phyloP scores from a whole-genome alignment of 331 rosid genomes.

The Malus hybrid region DNA sequence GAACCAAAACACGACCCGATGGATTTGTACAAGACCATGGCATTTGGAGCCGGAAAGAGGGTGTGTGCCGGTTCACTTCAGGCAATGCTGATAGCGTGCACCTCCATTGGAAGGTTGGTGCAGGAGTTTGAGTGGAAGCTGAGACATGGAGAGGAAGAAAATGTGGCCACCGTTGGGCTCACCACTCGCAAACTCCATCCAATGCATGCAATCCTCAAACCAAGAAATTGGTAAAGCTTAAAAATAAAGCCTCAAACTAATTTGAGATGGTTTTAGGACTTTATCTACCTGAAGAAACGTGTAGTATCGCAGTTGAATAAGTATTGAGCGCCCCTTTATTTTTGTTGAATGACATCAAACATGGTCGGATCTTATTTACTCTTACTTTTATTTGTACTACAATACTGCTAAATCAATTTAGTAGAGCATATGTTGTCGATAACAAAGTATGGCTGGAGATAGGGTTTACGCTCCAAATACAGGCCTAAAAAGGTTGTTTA shows the following conservation, averaged over 20 bases:
- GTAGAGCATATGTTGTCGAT: no score
- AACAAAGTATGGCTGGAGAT: no score
- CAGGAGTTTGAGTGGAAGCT: conserved; percentile 76
- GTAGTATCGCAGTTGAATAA: neutral
- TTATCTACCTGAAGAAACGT: neutral
- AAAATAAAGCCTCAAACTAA: neutral
- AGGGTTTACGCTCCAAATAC: no score
- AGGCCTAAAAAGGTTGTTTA: no score
- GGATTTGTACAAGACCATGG: conserved; percentile 85
- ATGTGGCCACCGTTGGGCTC: conserved; percentile 67
- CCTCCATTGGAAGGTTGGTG: conserved; percentile 56
- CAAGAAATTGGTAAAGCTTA: conserved; percentile 19
- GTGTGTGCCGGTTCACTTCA: conserved; percentile 73
- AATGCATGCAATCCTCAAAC: conserved; percentile 43
- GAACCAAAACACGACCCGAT: conserved; percentile 43
- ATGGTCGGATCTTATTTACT: no score
- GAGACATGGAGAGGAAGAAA: conserved; percentile 54
- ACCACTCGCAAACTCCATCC: conserved; percentile 76
- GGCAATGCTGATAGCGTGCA: conserved; percentile 50
- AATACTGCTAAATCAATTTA: no score
- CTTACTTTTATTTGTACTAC: no score
- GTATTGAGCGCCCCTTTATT: neutral
- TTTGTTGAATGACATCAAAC: no score
- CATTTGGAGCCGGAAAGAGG: conserved; percentile 93
- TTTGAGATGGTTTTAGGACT: neutral